Percentiles rank a stretch among this genome's conserved stretches.
Conservation (phyloP, 2,329 filamentous ascomycete genomes). For the Talaromyces piceae region DNA sequence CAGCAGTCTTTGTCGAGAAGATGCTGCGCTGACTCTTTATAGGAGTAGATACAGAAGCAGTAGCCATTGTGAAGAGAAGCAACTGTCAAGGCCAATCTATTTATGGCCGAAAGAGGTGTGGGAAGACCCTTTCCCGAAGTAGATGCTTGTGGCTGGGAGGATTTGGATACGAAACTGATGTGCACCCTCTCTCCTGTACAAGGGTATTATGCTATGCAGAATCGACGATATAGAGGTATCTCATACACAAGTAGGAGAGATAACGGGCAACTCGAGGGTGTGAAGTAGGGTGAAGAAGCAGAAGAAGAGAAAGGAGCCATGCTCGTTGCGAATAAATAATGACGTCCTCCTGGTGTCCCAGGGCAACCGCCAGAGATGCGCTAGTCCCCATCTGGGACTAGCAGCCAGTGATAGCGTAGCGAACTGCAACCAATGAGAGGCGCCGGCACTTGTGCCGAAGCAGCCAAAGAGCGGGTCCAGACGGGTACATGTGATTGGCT, state of each 20-base stretch:
- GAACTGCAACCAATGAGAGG: neutral
- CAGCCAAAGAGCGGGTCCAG: neutral
- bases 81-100: neutral
- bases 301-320: conserved; percentile 15
- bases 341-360: conserved; percentile 24
- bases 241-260: conserved; percentile 26
- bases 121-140: neutral
- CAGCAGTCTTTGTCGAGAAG: conserved; percentile 86
- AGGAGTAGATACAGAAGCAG: conserved; percentile 65
- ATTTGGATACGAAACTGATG: neutral
- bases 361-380: conserved; percentile 28
- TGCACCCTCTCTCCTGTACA: neutral
- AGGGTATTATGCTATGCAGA: conserved; percentile 16
- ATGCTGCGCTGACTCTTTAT: conserved; percentile 91
- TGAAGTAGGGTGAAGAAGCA: conserved; percentile 14
- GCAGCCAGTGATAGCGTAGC: conserved; percentile 35
- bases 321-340: conserved; percentile 28
- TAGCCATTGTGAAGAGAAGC: conserved; percentile 60
- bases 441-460: neutral
- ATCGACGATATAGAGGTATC: conserved; percentile 21
- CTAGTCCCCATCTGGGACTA: conserved; percentile 35
- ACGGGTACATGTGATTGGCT: neutral
- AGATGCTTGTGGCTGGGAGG: neutral
- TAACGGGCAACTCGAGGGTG: conserved; percentile 15
- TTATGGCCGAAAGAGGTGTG: neutral